Conservation (phyloP, 23 red algal species). For the Gracilaria gracilis region DNA sequence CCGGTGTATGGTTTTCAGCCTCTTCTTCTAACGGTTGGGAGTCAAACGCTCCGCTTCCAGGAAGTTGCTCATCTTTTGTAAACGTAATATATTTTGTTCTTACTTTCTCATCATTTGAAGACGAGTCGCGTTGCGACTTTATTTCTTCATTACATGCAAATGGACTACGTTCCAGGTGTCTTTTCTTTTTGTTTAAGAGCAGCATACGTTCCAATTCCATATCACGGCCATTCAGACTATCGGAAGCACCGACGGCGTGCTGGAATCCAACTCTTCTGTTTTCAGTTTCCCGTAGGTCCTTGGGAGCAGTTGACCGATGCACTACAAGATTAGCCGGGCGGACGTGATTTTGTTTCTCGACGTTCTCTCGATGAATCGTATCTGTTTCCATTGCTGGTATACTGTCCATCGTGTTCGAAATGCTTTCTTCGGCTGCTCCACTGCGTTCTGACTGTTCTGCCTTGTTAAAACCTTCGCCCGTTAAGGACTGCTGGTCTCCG, state of each 20-base stretch:
- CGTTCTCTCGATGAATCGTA: neutral
- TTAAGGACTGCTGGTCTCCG: neutral
- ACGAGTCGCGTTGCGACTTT: neutral
- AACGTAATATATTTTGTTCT: neutral
- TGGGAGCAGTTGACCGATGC: neutral
- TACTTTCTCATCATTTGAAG: neutral
- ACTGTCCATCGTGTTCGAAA: neutral
- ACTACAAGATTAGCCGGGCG: neutral
- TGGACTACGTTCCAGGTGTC: neutral
- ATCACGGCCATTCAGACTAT: neutral
- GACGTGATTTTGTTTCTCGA: neutral
- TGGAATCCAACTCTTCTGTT: neutral
- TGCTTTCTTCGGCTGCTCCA: neutral
- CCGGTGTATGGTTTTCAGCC: neutral
- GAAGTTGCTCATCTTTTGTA: neutral
- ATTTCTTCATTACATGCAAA: neutral
- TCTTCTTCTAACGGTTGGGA: neutral
- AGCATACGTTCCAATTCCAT: conserved; percentile 1
- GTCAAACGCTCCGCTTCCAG: neutral
- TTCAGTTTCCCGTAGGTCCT: neutral
- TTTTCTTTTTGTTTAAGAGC: neutral
- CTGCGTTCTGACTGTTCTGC: neutral
- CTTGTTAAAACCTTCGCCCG: neutral
- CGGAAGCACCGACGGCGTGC: neutral
- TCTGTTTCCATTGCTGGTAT: neutral